These are phyloP conservation scores for Alternaria consortialis DNA, from an alignment of 2,329 filamentous ascomycete species.

Conservation along the genomic window DNA sequence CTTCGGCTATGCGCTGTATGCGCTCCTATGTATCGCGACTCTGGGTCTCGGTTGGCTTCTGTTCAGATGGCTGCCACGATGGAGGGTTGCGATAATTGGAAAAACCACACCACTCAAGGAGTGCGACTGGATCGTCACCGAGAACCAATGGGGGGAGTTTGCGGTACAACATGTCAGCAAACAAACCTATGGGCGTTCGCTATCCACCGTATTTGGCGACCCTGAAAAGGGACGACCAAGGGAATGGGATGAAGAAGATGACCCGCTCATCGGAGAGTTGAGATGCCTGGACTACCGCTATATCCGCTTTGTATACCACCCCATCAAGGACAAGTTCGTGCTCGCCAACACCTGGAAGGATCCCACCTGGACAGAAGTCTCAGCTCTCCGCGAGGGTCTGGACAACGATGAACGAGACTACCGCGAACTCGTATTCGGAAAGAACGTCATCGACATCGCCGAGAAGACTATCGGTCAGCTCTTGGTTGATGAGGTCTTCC, in stretches of 20 bases:
- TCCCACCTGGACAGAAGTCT: conserved; percentile 82
- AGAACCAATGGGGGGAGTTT: conserved; percentile 98
- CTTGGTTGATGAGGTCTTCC: conserved; percentile 92
- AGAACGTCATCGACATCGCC: conserved; percentile 90
- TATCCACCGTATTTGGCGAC: conserved; percentile 74
- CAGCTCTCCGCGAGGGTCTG: conserved; percentile 77
- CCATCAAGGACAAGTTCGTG: conserved; percentile 86
- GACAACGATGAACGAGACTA: conserved; percentile 87
- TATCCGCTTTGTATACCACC: conserved; percentile 90
- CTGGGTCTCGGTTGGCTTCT: conserved; percentile 83
- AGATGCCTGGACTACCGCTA: conserved; percentile 91
- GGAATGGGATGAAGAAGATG: conserved; percentile 75
- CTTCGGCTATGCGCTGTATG: conserved; percentile 74
- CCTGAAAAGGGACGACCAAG: conserved; percentile 71
- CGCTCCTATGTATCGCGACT: conserved; percentile 74
- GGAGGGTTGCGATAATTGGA: conserved; percentile 81
- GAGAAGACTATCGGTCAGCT: conserved; percentile 86
- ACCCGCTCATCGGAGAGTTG: conserved; percentile 78
- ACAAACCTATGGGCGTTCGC: conserved; percentile 67
- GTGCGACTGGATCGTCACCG: conserved; percentile 91
- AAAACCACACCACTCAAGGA: conserved; percentile 72
- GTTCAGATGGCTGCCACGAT: conserved; percentile 88
- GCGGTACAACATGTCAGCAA: conserved; percentile 73
- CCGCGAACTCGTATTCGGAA: conserved; percentile 86
- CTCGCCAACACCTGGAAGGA: conserved; percentile 94